These are phyloP conservation scores for Magnolia sinica DNA, from an alignment of 164 flowering plant species.

Conservation along the genomic window DNA sequence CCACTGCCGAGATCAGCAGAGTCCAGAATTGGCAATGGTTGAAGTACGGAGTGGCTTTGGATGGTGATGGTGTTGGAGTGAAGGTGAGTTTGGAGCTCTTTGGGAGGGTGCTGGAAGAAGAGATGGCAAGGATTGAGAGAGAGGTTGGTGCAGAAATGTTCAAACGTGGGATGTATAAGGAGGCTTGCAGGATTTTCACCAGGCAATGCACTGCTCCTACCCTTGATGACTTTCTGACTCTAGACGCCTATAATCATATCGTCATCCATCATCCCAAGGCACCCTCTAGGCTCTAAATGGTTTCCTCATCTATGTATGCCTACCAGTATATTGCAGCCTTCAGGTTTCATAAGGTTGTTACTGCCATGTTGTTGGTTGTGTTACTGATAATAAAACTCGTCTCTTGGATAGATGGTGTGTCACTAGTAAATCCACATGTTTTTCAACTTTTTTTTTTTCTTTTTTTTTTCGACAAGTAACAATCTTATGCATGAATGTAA, in stretches of 20 bases:
- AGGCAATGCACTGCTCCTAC: slow-evolving; percentile 60
- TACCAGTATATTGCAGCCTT: too few species aligned
- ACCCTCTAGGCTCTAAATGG: slow-evolving; percentile 51
- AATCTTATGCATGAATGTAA: too few species aligned
- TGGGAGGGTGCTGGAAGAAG: slow-evolving; percentile 78
- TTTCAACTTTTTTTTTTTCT: too few species aligned
- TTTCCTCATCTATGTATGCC: background rate
- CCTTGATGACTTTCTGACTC: slow-evolving; percentile 81
- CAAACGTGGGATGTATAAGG: slow-evolving; percentile 60
- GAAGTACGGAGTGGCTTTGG: slow-evolving; percentile 60
- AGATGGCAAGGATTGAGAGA: slow-evolving; percentile 72
- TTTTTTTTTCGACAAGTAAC: too few species aligned
- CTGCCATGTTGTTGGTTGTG: too few species aligned
- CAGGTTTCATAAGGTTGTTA: too few species aligned
- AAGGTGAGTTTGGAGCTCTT: slow-evolving; percentile 58
- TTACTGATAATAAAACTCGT: too few species aligned
- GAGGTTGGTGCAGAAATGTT: slow-evolving; percentile 73
- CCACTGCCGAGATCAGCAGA: slow-evolving; percentile 90
- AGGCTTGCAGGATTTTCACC: slow-evolving; percentile 70
- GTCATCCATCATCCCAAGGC: slow-evolving; percentile 58
- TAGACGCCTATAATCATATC: slow-evolving; percentile 70
- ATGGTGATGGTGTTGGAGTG: slow-evolving; percentile 74
- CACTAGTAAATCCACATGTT: too few species aligned
- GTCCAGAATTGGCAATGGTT: slow-evolving; percentile 97
- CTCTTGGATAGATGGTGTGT: too few species aligned